Evolutionary conservation across 139 green algal species (phyloP).

Genomic region (Parachlorella kessleri): DNA sequence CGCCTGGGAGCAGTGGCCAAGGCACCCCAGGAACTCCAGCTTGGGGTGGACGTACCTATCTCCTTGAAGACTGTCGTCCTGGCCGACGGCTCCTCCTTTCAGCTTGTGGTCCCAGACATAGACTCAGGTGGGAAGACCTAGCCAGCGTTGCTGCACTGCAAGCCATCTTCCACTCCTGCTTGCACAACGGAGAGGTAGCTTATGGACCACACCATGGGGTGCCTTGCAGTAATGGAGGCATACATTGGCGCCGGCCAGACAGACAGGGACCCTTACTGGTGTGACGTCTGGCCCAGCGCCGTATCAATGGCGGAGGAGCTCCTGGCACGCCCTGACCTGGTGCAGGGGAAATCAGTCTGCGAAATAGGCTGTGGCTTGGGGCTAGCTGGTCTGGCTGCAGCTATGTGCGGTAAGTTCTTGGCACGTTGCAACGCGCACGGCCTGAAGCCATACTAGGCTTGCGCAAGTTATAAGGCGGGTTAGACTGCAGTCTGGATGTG

Average conservation of each 20-base stretch:
- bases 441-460: no score
- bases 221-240: conserved; percentile 68
- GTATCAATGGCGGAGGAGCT: conserved; percentile 70
- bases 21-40: not conserved
- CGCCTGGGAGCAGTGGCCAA: not conserved
- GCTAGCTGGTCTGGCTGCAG: conserved; percentile 74
- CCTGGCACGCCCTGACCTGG: conserved; percentile 57
- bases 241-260: conserved; percentile 65
- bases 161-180: not conserved
- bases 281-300: conserved; percentile 74
- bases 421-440: no score
- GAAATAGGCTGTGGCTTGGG: conserved; percentile 79
- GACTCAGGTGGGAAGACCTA: conserved; percentile 15
- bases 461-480: no score
- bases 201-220: not conserved
- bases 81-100: not conserved
- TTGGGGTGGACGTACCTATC: conserved; percentile 17
- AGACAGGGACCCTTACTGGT: conserved; percentile 19
- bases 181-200: not conserved
- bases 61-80: not conserved
- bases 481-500: not conserved
- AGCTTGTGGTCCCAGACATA: conserved; percentile 30
- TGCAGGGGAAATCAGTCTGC: conserved; percentile 56
- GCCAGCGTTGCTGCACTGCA: not conserved
- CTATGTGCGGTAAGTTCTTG: conserved; percentile 61